Conservation (phyloP, 73 alveolate species). For the Paramecium caudatum region DNA sequence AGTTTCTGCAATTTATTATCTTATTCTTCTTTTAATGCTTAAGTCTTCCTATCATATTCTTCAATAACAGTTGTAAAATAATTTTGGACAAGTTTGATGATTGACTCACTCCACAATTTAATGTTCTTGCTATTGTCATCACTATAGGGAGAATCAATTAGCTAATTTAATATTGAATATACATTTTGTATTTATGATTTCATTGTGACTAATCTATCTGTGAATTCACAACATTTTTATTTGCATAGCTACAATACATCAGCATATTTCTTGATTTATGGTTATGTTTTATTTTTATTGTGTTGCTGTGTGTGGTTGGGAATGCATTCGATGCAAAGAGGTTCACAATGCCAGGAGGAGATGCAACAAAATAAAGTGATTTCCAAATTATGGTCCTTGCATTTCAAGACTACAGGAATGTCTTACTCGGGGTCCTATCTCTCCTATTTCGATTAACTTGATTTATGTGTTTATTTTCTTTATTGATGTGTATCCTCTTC, state of each 20-base stretch:
- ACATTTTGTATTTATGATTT: background rate
- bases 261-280: slow-evolving; percentile 23
- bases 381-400: slow-evolving; percentile 43
- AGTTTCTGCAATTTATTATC: slow-evolving; percentile 10
- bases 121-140: slow-evolving; percentile 58
- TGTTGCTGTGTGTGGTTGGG: slow-evolving; percentile 68
- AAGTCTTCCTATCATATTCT: background rate
- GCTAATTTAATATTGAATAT: background rate
- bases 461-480: background rate
- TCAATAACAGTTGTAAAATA: slow-evolving; percentile 23
- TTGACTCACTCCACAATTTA: slow-evolving; percentile 55
- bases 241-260: slow-evolving; percentile 47
- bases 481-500: background rate
- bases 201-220: background rate
- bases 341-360: slow-evolving; percentile 69
- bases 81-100: background rate
- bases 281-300: slow-evolving; percentile 56
- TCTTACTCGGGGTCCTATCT: slow-evolving; percentile 36
- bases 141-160: slow-evolving; percentile 33
- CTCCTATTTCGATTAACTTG: background rate
- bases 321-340: slow-evolving; percentile 63
- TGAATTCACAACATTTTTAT: slow-evolving; percentile 2
- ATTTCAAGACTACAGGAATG: slow-evolving; percentile 12
- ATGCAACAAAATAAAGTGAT: slow-evolving; percentile 50
- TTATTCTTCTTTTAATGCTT: slow-evolving; percentile 3